These are phyloP conservation scores for Cicer arietinum DNA, from an alignment of 306 rosid genomes.

Conservation along the genomic window DNA sequence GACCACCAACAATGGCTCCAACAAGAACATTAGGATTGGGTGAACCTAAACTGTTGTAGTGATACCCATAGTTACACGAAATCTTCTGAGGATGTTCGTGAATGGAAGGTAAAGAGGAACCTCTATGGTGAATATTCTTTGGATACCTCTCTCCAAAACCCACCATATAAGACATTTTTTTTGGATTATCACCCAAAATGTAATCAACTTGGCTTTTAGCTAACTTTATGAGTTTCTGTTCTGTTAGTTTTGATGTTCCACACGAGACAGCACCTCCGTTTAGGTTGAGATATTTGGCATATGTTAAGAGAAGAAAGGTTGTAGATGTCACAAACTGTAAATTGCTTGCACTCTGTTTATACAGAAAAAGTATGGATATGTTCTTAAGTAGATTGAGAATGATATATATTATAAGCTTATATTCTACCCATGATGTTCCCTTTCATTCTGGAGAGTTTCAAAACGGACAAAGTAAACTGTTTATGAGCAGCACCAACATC, in stretches of 20 bases:
- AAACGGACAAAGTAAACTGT: too few relatives aligned
- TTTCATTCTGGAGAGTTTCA: too few relatives aligned
- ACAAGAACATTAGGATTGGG: constrained; percentile 77
- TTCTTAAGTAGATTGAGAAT: too few relatives aligned
- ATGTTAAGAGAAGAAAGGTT: constrained; percentile 63
- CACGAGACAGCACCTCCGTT: constrained; percentile 54
- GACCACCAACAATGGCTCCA: constrained; percentile 94
- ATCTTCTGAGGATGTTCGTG: constrained; percentile 48
- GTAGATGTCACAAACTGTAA: constrained; percentile 83
- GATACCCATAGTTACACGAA: constrained; percentile 69
- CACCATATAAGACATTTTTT: constrained; percentile 78
- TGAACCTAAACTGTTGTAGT: constrained; percentile 54
- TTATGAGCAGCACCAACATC: too few relatives aligned
- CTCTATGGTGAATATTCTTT: constrained; percentile 74
- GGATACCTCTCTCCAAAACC: constrained; percentile 81
- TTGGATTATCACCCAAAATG: constrained; percentile 77
- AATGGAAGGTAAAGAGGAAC: constrained; percentile 77
- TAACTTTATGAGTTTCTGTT: constrained; percentile 49
- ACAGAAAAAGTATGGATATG: too few relatives aligned
- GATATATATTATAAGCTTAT: too few relatives aligned
- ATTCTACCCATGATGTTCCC: too few relatives aligned
- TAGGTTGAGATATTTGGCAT: constrained; percentile 62
- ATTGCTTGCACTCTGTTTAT: constrained; percentile 78
- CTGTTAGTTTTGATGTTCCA: constrained; percentile 55
- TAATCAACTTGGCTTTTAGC: constrained; percentile 89